phyloP scores from a whole-genome alignment of 352 stramenopile genomes.

The Blastocystis sp. region DNA sequence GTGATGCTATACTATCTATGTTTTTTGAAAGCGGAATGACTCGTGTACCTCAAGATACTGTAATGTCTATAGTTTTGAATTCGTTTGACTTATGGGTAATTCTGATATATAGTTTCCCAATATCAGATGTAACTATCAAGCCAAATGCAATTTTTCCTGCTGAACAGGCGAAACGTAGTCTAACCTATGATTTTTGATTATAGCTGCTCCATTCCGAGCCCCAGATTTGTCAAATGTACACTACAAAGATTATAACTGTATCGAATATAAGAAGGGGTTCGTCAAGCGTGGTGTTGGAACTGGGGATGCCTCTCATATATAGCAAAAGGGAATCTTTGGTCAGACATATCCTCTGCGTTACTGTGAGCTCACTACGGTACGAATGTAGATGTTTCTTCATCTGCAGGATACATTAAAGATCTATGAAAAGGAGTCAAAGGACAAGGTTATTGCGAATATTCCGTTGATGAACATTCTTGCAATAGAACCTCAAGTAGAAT shows the following conservation, averaged over 20 bases:
- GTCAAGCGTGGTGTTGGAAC: constrained; percentile 2
- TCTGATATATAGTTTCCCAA: constrained; percentile 4
- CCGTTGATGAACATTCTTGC: neutral
- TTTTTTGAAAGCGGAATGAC: constrained; percentile 1
- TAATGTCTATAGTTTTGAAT: neutral
- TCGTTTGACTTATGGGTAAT: neutral
- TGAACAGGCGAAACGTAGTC: constrained; percentile 11
- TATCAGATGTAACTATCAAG: constrained; percentile 26
- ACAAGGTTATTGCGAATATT: neutral
- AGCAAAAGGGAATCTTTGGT: constrained; percentile 49
- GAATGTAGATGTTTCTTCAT: neutral
- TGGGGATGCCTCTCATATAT: neutral
- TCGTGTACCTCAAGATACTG: neutral
- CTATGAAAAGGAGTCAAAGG: neutral
- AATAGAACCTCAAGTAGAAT: neutral
- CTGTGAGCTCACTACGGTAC: neutral
- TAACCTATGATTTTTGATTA: neutral
- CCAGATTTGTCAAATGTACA: neutral
- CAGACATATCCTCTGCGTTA: neutral
- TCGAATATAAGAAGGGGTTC: constrained; percentile 12
- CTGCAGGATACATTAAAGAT: neutral
- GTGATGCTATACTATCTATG: neutral
- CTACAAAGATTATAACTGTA: constrained; percentile 60
- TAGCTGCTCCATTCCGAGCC: constrained; percentile 10
- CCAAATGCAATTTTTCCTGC: constrained; percentile 21